Percentiles rank a stretch among this genome's conserved stretches.
Evolutionary conservation across 768 basidiomycete genomes (phyloP).

Genomic region (Serendipita sp.): DNA sequence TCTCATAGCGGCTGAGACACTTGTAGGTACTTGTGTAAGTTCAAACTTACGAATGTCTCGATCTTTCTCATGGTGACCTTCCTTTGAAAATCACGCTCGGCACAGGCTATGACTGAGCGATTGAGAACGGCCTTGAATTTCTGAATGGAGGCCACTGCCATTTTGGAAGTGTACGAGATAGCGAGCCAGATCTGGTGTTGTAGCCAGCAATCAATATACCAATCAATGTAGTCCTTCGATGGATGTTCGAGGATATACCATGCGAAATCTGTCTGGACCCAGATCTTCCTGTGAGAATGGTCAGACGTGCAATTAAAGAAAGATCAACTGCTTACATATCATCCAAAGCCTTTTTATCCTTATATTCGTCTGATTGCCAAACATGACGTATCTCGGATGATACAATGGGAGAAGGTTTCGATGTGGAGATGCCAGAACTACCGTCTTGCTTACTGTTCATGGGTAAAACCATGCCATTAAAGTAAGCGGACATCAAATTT

Average conservation of each 20-base stretch:
- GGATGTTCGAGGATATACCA: conserved; percentile 1
- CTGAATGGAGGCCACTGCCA: not conserved
- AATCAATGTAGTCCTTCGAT: not conserved
- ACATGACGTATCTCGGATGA: not conserved
- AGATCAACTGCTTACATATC: not conserved
- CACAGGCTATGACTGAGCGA: not conserved
- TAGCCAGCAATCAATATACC: not conserved
- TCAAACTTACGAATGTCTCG: no score
- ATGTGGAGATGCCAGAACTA: not conserved
- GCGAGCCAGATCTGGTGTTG: not conserved
- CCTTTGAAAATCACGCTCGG: not conserved
- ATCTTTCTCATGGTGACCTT: not conserved
- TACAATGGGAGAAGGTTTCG: not conserved
- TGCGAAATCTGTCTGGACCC: not conserved
- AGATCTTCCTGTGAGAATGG: not conserved
- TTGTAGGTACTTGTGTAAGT: no score
- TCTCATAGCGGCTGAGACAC: no score
- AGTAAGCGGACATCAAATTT: not conserved
- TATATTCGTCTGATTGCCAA: not conserved
- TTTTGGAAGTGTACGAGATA: not conserved
- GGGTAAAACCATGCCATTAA: not conserved
- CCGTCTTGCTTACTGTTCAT: not conserved
- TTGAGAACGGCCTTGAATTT: not conserved
- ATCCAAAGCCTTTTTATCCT: not conserved
- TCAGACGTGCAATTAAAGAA: not conserved